Conservation (phyloP, 805 yeast genomes). For the Vanderwaltozyma yarrowii region DNA sequence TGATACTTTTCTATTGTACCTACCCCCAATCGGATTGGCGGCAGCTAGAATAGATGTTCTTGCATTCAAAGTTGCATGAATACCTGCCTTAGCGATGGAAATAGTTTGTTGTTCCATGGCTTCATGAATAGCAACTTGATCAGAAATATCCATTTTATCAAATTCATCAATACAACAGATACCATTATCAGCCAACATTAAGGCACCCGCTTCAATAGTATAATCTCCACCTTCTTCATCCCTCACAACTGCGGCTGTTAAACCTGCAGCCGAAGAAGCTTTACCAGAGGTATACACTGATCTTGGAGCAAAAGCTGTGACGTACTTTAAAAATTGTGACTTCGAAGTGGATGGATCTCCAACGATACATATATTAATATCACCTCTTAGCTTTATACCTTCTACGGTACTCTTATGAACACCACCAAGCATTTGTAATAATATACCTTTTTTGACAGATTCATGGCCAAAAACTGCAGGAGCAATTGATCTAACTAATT, state of each 20-base stretch:
- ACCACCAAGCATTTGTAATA: slow-evolving; percentile 86
- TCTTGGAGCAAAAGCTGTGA: slow-evolving; percentile 82
- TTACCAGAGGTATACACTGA: slow-evolving; percentile 96
- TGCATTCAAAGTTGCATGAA: slow-evolving; percentile 94
- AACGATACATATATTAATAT: slow-evolving; percentile 88
- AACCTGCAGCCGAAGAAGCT: slow-evolving; percentile 97
- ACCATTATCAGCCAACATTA: slow-evolving; percentile 97
- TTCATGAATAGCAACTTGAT: slow-evolving; percentile 98
- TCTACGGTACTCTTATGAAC: slow-evolving; percentile 90
- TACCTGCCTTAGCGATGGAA: slow-evolving; percentile 97
- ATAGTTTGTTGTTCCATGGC: slow-evolving; percentile 99
- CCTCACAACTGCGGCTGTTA: slow-evolving; percentile 94
- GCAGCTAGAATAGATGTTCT: slow-evolving; percentile 95
- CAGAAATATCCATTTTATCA: slow-evolving; percentile 91
- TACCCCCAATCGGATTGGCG: slow-evolving; percentile 97
- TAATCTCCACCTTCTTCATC: slow-evolving; percentile 97
- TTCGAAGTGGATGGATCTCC: slow-evolving; percentile 98
- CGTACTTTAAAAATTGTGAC: slow-evolving; percentile 91
- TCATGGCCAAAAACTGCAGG: slow-evolving; percentile 98
- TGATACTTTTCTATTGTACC: slow-evolving; percentile 81
- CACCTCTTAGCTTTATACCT: slow-evolving; percentile 93
- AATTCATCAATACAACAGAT: slow-evolving; percentile 98
- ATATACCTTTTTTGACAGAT: slow-evolving; percentile 80
- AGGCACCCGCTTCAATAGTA: slow-evolving; percentile 97
- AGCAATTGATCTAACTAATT: slow-evolving; percentile 79